These are phyloP conservation scores for Pascua guehoae DNA, from an alignment of 1,284 basidiomycete species.

Conservation along the genomic window DNA sequence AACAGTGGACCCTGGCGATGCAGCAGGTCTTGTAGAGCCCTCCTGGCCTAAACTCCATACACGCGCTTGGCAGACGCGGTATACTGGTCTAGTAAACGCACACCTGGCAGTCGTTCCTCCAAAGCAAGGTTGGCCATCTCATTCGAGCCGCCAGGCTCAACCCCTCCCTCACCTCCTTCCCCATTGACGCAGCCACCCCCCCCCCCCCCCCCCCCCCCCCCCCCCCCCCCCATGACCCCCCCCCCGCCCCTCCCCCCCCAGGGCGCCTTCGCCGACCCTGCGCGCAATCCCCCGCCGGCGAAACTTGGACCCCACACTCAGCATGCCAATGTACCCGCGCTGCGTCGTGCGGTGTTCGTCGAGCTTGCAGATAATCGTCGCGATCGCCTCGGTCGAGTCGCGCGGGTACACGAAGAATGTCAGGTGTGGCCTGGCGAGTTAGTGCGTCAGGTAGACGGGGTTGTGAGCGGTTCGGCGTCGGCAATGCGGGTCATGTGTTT, in stretches of 20 bases:
- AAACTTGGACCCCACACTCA: slow-evolving; percentile 76
- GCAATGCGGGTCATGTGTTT: background rate
- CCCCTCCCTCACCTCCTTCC: no score
- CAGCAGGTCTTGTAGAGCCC: background rate
- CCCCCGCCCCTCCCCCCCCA: slow-evolving; percentile 71
- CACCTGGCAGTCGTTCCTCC: no score
- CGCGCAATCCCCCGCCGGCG: slow-evolving; percentile 85
- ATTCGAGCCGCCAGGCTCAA: no score
- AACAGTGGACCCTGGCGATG: slow-evolving; percentile 17
- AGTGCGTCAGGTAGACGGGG: background rate
- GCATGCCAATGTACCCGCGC: slow-evolving; percentile 96
- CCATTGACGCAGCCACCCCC: no score
- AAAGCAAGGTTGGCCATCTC: no score
- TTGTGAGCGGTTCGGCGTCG: background rate
- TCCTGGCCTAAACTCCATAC: no score
- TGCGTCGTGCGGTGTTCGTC: slow-evolving; percentile 75
- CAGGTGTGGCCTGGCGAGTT: slow-evolving; percentile 77
- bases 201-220: no score
- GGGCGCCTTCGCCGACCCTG: slow-evolving; percentile 69
- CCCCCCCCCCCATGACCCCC: slow-evolving; percentile 61
- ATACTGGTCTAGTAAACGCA: no score
- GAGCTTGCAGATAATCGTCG: slow-evolving; percentile 93
- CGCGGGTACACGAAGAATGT: slow-evolving; percentile 67
- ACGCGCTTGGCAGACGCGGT: no score
- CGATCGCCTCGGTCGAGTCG: slow-evolving; percentile 59